Conservation (phyloP, 208 protist species). For the Leishmania gerbilli region DNA sequence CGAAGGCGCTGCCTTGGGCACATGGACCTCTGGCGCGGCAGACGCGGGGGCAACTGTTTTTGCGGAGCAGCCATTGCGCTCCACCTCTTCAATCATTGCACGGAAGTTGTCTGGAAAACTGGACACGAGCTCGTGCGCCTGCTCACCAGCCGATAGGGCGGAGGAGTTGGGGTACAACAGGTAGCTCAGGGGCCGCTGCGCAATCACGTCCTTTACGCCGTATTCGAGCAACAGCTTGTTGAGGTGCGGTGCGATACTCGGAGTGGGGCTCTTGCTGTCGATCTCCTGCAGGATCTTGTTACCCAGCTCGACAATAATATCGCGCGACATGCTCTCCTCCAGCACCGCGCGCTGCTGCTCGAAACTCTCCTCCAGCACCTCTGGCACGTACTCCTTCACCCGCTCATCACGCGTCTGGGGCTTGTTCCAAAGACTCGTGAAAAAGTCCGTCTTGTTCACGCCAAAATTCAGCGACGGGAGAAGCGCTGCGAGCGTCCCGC, state of each 20-base stretch:
- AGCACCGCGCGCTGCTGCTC: constrained; percentile 79
- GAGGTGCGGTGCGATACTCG: constrained; percentile 81
- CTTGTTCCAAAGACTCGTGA: constrained; percentile 86
- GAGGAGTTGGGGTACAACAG: constrained; percentile 78
- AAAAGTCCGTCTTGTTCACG: constrained; percentile 67
- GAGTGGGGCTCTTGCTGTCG: constrained; percentile 89
- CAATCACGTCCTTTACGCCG: constrained; percentile 77
- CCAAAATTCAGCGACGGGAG: constrained; percentile 58
- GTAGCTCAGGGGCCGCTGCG: constrained; percentile 83
- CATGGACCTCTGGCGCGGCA: neutral
- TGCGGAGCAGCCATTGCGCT: constrained; percentile 70
- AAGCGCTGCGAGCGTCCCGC: constrained; percentile 10
- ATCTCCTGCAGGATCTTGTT: constrained; percentile 79
- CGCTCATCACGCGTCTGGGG: constrained; percentile 81
- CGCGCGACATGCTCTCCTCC: constrained; percentile 76
- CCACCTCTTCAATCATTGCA: constrained; percentile 78
- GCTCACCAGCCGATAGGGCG: constrained; percentile 45
- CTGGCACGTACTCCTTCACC: constrained; percentile 87
- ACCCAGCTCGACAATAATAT: constrained; percentile 82
- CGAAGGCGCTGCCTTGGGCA: neutral
- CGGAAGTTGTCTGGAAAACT: constrained; percentile 86
- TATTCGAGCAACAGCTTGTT: constrained; percentile 74
- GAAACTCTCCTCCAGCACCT: constrained; percentile 85
- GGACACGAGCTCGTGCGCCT: constrained; percentile 71
- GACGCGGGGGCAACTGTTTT: too few species aligned